phyloP scores from a whole-genome alignment of 441 rosid species.

The Euphorbia celastroides region DNA sequence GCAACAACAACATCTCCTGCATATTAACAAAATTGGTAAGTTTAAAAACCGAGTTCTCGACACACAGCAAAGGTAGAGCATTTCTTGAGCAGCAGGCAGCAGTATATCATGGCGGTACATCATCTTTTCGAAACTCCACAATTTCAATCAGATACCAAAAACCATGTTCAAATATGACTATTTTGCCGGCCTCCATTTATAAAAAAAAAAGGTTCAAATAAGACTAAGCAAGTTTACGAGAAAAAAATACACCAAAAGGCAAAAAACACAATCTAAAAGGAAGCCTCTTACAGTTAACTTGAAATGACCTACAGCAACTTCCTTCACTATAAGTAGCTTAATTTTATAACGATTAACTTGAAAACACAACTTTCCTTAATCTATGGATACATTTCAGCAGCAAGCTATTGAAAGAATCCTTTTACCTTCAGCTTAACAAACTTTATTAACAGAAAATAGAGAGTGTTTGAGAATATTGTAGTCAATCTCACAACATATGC shows the following conservation, averaged over 20 bases:
- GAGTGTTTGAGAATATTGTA: background rate
- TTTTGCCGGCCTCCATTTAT: too few species aligned
- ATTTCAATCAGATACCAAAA: background rate
- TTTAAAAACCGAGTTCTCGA: background rate
- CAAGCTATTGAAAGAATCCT: slow-evolving; percentile 1
- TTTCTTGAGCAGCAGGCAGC: background rate
- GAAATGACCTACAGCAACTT: background rate
- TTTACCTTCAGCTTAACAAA: background rate
- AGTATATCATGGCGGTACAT: background rate
- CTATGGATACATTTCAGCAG: background rate
- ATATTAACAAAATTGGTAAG: slow-evolving; percentile 8
- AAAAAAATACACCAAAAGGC: too few species aligned
- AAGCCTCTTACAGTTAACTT: background rate
- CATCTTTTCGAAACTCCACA: background rate
- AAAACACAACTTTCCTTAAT: background rate
- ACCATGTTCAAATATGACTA: background rate
- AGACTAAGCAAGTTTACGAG: background rate
- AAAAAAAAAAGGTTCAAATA: too few species aligned
- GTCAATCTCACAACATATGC: background rate
- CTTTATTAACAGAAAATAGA: background rate
- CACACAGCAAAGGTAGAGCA: background rate
- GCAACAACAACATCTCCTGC: slow-evolving; percentile 91
- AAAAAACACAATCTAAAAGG: background rate
- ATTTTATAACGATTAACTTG: background rate
- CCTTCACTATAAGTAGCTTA: background rate